Base-by-base conservation (phyloP, 2,329 filamentous ascomycete species). In the Xylariomycetidae sp. region DNA sequence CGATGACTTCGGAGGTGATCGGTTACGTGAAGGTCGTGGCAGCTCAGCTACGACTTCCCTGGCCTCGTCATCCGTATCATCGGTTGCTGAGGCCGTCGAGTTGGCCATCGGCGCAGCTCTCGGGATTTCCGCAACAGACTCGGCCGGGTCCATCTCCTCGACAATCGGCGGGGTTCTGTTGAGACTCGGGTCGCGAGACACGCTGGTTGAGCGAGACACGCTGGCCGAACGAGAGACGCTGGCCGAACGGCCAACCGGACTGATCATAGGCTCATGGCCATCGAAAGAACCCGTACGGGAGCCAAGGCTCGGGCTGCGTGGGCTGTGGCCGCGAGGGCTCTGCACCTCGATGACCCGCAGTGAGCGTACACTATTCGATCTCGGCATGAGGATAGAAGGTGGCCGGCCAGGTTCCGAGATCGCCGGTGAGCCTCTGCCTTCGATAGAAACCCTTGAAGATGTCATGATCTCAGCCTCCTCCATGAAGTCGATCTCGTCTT, bases 401-500 rank as follows among this genome's bases (percentile, higher is more conserved):
- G 47, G 63, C 40, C 45, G 66, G 18, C 60, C 61, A 25, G 58
- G 56, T 6, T 76, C 72, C 1, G 71, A 71, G 2, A 58, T 54
- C 3, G 68, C 58, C 2, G 70, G 68, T 1, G 71, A 73, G 19
- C 63, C 64, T 43, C 66, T 65, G 20, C 70, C 70, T 19, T 64
- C 64, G 17, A 76, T 65, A 4, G 74, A 78, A 7, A 78, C 62
- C 22, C 74, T 63, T 4, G 72, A 67, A 0, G 73, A 74, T 0
- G 70, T 77, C 34, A 78, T 42, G 19, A 78, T 73, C 45, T 76
- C 63, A 3, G 72, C 70, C 46, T 74, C 67, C 66, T 84, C 72
- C 52, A 74, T 53, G 63, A 76, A 60, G 44, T 78, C 56, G n/a
- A n/a, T n/a, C 45, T 74, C 44, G 53, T 69, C 46, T 50, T 75